Conservation (phyloP, 225 moss, liverwort and hornwort species). For the Sphagnum tenellum region DNA sequence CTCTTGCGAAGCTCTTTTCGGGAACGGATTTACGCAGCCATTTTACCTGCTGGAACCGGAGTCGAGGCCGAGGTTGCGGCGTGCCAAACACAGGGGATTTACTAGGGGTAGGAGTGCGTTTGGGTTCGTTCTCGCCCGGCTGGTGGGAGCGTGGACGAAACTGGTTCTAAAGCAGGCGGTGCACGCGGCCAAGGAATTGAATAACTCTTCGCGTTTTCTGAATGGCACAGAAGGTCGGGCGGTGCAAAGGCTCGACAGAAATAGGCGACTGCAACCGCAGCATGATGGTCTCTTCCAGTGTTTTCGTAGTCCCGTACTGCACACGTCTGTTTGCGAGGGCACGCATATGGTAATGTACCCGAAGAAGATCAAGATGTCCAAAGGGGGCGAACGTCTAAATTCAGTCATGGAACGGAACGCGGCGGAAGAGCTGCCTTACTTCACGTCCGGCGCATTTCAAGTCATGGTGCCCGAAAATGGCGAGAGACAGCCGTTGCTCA, state of each 20-base stretch:
- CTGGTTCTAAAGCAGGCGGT: slow-evolving; percentile 17
- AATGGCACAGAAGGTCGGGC: slow-evolving; percentile 10
- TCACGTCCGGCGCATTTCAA: slow-evolving; percentile 67
- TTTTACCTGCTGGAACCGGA: slow-evolving; percentile 38
- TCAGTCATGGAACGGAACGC: slow-evolving; percentile 74
- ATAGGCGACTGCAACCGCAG: slow-evolving; percentile 4
- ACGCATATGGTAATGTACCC: slow-evolving; percentile 74
- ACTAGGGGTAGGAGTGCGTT: background rate
- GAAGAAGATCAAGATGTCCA: slow-evolving; percentile 73
- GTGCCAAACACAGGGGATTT: slow-evolving; percentile 6
- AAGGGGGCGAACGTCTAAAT: slow-evolving; percentile 64
- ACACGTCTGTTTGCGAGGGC: slow-evolving; percentile 85
- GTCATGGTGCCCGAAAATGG: slow-evolving; percentile 40
- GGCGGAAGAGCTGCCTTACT: slow-evolving; percentile 71
- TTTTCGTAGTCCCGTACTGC: slow-evolving; percentile 55
- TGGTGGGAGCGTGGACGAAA: slow-evolving; percentile 10
- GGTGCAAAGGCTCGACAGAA: slow-evolving; percentile 12
- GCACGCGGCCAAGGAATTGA: slow-evolving; percentile 10
- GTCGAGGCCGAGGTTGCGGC: slow-evolving; percentile 10
- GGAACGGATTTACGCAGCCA: slow-evolving; percentile 68
- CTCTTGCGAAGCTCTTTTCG: slow-evolving; percentile 85
- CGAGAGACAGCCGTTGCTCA: slow-evolving; percentile 38
- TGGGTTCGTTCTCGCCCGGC: slow-evolving; percentile 12
- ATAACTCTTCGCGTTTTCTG: too few species aligned
- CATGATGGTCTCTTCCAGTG: slow-evolving; percentile 51